These are phyloP conservation scores for Areca catechu DNA, from an alignment of 176 grass and related monocot genomes.

Conservation along the genomic window DNA sequence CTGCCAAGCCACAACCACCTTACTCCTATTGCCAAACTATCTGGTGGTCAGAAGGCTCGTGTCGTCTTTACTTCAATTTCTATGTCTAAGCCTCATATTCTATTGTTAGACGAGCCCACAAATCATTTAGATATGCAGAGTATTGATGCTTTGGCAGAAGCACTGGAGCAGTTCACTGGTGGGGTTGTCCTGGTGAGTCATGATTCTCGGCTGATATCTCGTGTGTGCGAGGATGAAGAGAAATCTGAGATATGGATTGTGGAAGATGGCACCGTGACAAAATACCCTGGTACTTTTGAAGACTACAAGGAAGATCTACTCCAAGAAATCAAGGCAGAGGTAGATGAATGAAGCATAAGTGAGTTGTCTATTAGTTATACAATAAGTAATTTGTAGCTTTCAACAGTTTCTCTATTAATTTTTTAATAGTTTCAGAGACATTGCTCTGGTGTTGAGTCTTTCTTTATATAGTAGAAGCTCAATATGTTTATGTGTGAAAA, in stretches of 20 bases:
- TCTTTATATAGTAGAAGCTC: too few relatives aligned
- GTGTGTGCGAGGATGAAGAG: conserved; percentile 81
- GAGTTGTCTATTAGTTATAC: conserved; percentile 26
- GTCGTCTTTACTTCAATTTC: conserved; percentile 98
- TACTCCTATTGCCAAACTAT: conserved; percentile 90
- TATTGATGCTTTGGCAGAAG: conserved; percentile 86
- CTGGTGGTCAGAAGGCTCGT: conserved; percentile 82
- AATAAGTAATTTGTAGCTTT: neutral
- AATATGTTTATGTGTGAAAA: too few relatives aligned
- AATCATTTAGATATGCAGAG: conserved; percentile 99
- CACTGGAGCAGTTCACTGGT: conserved; percentile 87
- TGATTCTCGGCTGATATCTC: conserved; percentile 78
- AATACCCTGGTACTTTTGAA: conserved; percentile 67
- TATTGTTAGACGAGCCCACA: conserved; percentile 90
- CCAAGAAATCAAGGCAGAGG: conserved; percentile 87
- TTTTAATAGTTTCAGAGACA: too few relatives aligned
- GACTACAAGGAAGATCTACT: conserved; percentile 96
- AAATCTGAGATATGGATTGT: conserved; percentile 94
- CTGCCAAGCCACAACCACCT: conserved; percentile 95
- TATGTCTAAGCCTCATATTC: conserved; percentile 88
- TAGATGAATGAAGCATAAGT: conserved; percentile 45
- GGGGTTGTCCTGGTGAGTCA: conserved; percentile 93
- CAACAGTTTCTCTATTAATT: too few relatives aligned
- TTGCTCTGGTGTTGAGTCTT: too few relatives aligned
- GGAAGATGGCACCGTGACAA: conserved; percentile 80